Percentiles rank a stretch among this genome's conserved stretches.
Evolutionary conservation across 257 asterid species (phyloP).

Genomic region (Euphrasia confusa): DNA sequence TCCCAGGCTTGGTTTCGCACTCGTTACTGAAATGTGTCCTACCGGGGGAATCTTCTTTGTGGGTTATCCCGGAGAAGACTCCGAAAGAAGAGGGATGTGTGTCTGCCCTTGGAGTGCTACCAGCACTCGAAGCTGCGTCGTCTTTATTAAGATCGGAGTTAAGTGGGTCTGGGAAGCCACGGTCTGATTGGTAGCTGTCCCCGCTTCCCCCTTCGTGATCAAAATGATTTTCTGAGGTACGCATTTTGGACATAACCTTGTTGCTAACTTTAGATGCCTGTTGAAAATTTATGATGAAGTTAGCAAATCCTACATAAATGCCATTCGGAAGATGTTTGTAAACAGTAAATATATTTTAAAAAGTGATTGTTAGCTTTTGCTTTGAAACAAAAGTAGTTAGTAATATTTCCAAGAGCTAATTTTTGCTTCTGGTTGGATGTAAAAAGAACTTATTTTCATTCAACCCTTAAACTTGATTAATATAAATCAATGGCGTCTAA

Average conservation of each 20-base stretch:
- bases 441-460: too few species aligned
- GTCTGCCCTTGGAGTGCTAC: constrained; percentile 93
- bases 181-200: constrained; percentile 56
- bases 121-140: constrained; percentile 84
- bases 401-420: background rate
- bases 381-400: background rate
- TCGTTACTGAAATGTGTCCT: constrained; percentile 61
- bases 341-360: background rate
- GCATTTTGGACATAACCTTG: constrained; percentile 82
- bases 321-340: too few species aligned
- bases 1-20: constrained; percentile 56
- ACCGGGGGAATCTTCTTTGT: constrained; percentile 35
- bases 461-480: too few species aligned
- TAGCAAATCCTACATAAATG: constrained; percentile 14
- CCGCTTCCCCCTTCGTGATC: constrained; percentile 65
- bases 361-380: constrained; percentile 2
- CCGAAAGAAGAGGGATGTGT: constrained; percentile 49
- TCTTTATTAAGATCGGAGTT: constrained; percentile 65
- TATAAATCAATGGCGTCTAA: background rate
- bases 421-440: background rate
- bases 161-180: constrained; percentile 39
- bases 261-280: constrained; percentile 88
- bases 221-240: constrained; percentile 42
- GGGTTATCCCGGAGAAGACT: constrained; percentile 40
- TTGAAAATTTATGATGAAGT: constrained; percentile 19